These are phyloP conservation scores for Naganishia sp. DNA, from an alignment of 1,284 basidiomycete species.

Conservation along the genomic window DNA sequence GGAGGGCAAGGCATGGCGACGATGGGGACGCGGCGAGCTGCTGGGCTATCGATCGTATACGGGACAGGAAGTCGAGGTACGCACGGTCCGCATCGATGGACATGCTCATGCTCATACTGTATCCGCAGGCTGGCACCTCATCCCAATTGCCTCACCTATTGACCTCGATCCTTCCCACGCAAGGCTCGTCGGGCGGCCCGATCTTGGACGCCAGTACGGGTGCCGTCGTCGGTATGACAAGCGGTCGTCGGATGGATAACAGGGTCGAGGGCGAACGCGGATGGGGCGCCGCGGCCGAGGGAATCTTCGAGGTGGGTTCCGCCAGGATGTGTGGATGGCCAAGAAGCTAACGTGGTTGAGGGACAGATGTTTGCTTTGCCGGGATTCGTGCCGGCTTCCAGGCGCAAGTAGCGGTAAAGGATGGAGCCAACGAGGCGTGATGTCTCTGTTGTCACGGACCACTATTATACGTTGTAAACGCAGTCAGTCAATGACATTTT, in stretches of 20 bases:
- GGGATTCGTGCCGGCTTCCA: slow-evolving; percentile 32
- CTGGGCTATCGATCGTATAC: slow-evolving; percentile 64
- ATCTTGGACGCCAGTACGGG: slow-evolving; percentile 67
- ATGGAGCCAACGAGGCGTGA: neutral
- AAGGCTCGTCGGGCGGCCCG: slow-evolving; percentile 71
- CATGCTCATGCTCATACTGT: neutral
- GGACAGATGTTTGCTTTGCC: slow-evolving; percentile 35
- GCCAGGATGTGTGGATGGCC: neutral
- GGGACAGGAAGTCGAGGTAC: slow-evolving; percentile 62
- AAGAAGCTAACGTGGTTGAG: neutral
- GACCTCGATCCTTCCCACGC: slow-evolving; percentile 63
- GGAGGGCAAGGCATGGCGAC: slow-evolving; percentile 53
- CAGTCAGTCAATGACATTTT: no score
- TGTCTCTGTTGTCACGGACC: no score
- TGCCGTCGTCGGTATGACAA: slow-evolving; percentile 68
- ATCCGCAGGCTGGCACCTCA: slow-evolving; percentile 65
- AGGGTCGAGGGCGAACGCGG: slow-evolving; percentile 63
- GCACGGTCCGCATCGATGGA: slow-evolving; percentile 29
- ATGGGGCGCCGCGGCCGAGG: slow-evolving; percentile 69
- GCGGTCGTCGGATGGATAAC: slow-evolving; percentile 65
- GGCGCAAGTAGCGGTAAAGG: neutral
- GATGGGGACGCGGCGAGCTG: slow-evolving; percentile 61
- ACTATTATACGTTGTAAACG: no score
- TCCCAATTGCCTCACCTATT: slow-evolving; percentile 65
- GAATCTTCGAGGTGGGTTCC: slow-evolving; percentile 63